Percentiles rank a stretch among this genome's conserved stretches.
Conservation (phyloP, 306 rosid genomes). For the Delonix regia region DNA sequence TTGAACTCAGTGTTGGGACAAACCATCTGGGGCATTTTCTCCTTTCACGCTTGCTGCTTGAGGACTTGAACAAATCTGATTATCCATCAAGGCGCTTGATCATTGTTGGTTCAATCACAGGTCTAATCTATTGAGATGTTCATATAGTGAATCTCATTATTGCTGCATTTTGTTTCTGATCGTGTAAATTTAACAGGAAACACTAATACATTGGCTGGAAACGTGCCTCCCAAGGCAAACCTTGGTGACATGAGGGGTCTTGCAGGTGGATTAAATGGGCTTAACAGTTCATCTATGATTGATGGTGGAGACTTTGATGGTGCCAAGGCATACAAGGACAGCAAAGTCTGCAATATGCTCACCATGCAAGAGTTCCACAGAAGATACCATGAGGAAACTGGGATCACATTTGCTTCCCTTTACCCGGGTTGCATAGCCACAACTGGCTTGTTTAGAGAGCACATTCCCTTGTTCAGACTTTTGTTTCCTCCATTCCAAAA, state of each 20-base stretch:
- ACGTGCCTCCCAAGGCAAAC: conserved; percentile 99
- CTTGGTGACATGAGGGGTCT: conserved; percentile 97
- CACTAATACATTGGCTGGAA: conserved; percentile 98
- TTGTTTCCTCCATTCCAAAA: conserved; percentile 97
- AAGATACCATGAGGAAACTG: conserved; percentile 89
- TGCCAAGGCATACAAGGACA: conserved; percentile 99
- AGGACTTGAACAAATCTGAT: conserved; percentile 82
- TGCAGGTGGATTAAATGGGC: conserved; percentile 79
- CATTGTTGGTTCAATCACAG: conserved; percentile 97
- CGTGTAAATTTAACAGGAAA: conserved; percentile 62
- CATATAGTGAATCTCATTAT: not conserved
- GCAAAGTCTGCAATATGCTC: conserved; percentile 99
- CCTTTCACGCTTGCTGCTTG: conserved; percentile 77
- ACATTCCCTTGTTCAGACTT: conserved; percentile 89
- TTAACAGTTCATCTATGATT: conserved; percentile 88
- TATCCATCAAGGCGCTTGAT: conserved; percentile 86
- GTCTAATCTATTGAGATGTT: conserved; percentile 38
- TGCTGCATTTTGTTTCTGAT: conserved; percentile 32
- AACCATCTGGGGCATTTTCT: conserved; percentile 98
- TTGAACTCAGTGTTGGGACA: conserved; percentile 95
- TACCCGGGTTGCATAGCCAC: conserved; percentile 99
- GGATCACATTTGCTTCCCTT: conserved; percentile 86
- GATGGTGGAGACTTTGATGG: conserved; percentile 97
- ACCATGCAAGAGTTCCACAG: conserved; percentile 94
- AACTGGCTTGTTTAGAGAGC: conserved; percentile 95